These are phyloP conservation scores for Lepidium aucheri DNA, from an alignment of 345 rosid genomes.

Conservation along the genomic window DNA sequence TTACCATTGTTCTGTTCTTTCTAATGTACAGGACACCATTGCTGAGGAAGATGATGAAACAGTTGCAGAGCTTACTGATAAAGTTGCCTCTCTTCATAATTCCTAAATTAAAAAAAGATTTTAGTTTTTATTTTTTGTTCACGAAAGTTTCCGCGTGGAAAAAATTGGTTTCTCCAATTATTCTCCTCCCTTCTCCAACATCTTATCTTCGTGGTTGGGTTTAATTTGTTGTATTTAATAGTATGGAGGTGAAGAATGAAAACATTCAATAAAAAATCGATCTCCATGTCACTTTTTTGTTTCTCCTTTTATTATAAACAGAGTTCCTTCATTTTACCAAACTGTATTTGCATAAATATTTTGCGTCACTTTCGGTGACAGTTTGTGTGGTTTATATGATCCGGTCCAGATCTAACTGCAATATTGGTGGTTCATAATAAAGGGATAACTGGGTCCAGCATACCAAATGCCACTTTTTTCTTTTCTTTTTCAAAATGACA, in stretches of 20 bases:
- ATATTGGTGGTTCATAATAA: neutral
- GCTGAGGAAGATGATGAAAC: conserved; percentile 22
- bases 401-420: neutral
- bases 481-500: too few relatives aligned
- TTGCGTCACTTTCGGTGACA: neutral
- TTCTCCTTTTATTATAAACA: neutral
- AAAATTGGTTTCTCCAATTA: conserved; percentile 6
- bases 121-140: neutral
- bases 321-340: neutral
- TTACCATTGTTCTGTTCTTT: conserved; percentile 7
- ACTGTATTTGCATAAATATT: neutral
- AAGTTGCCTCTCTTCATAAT: conserved; percentile 24
- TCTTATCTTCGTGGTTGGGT: conserved; percentile 26
- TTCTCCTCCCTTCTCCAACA: conserved; percentile 16
- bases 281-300: conserved; percentile 5
- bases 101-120: neutral
- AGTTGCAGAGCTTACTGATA: conserved; percentile 18
- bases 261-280: conserved; percentile 11
- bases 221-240: conserved; percentile 29
- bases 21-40: conserved; percentile 23
- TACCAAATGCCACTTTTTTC: too few relatives aligned
- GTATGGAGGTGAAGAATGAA: conserved; percentile 23
- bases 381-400: neutral
- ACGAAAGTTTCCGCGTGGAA: conserved; percentile 9
- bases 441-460: too few relatives aligned